Conservation (phyloP, 169 alveolate genomes). For the Plasmodium gaboni region DNA sequence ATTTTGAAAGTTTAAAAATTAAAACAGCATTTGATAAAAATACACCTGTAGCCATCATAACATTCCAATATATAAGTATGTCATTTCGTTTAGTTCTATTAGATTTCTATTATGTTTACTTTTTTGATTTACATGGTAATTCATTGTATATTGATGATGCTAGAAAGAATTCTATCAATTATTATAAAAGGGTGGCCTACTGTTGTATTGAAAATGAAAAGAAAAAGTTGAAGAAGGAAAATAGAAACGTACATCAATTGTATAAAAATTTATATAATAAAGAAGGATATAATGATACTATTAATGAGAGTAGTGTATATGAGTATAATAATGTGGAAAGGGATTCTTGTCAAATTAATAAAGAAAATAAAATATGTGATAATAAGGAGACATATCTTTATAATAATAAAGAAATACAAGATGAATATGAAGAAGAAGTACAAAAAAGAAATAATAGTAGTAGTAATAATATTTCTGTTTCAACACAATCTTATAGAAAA, state of each 20-base stretch:
- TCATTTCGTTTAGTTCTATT: conserved; percentile 61
- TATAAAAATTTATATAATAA: neutral
- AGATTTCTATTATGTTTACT: conserved; percentile 70
- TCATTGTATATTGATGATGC: conserved; percentile 74
- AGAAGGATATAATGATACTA: neutral
- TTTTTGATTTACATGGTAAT: conserved; percentile 65
- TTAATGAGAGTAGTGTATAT: neutral
- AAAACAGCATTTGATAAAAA: conserved; percentile 56
- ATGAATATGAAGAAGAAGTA: too few relatives aligned
- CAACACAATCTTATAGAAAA: neutral
- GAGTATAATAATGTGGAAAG: neutral
- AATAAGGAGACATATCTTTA: neutral
- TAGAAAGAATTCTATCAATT: conserved; percentile 54
- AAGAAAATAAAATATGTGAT: neutral
- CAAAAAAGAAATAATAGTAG: neutral
- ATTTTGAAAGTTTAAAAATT: conserved; percentile 65
- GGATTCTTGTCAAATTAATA: neutral
- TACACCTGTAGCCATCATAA: conserved; percentile 68
- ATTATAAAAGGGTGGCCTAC: conserved; percentile 75
- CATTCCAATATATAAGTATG: conserved; percentile 65
- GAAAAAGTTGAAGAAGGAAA: neutral
- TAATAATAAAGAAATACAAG: neutral
- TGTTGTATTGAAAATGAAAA: conserved; percentile 69
- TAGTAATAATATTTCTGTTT: neutral
- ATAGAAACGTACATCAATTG: neutral